Evolutionary conservation across 257 asterid genomes (phyloP), one percentile per base, ranked within the genome.

Genomic region (Solanum bulbocastanum): DNA sequence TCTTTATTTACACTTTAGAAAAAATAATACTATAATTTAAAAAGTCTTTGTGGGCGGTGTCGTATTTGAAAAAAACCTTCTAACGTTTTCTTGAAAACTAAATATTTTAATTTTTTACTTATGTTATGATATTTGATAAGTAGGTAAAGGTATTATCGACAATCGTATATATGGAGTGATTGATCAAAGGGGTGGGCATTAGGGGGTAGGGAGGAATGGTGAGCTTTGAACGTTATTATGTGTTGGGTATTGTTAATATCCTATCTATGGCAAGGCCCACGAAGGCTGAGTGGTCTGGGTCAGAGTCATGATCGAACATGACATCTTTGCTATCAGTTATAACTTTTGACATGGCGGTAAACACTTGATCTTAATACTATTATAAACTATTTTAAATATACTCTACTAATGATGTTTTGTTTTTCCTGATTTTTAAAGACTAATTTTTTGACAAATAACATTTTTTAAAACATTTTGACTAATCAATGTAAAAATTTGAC

Each of bases 41-140:
- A 71, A 71, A 72, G 79, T 82, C 86, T 82, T 52, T 82, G 85
- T 30, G 86, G 86, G 86, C 86, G 86, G 69, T 82, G 69, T 82
- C 69, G 86, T 82, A 49, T 32, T 82, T 49, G 86, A 49, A 49
- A 46, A 49, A 15, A 79, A 20, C 40, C 84, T 40, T 76, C 22
- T 14, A 66, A 62, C 14, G 1, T 4, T n/a, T 69, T 30, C 22
- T 27, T 3, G 5, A 30, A 69, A 68, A 68, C 6, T 68, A 68
- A 68, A 35, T 68, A 6, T 56, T 56, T 56, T 20, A 3, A 2
- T 3, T 32, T 14, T 15, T 32, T 32, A 30, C 23, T 14, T 18
- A 32, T 14, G 10, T 69, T 69, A 3, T 25, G 5, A 3, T 66
- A 6, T 27, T 66, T 27, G 10, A 12, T 27, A 66, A 66, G 16